These are phyloP conservation scores for Heliosperma pusillum DNA, from an alignment of 148 eudicot species.

Conservation along the genomic window DNA sequence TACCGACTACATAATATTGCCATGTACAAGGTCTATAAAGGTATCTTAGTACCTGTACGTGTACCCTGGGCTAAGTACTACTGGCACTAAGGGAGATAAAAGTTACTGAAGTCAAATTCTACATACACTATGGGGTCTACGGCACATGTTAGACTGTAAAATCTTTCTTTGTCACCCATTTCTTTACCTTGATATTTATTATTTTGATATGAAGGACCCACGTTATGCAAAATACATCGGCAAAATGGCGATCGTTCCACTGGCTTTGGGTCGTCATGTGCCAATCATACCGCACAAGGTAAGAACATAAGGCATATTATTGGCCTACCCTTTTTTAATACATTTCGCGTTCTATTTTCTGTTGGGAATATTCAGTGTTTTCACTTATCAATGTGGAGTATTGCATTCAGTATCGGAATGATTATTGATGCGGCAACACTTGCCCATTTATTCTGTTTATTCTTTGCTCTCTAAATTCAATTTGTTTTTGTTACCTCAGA, in stretches of 20 bases:
- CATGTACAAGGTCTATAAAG: neutral
- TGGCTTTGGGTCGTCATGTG: conserved; percentile 87
- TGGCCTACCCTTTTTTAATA: neutral
- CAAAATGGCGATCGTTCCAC: conserved; percentile 80
- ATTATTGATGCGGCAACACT: neutral
- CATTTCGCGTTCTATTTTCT: neutral
- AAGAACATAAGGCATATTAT: neutral
- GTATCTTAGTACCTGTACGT: neutral
- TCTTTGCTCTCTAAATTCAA: neutral
- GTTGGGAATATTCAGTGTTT: neutral
- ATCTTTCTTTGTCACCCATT: conserved; percentile 4
- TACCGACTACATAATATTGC: neutral
- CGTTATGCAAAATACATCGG: conserved; percentile 89
- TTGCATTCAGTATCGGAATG: neutral
- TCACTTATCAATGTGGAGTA: neutral
- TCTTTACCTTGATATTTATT: conserved; percentile 5
- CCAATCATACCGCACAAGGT: conserved; percentile 89
- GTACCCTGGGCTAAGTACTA: neutral
- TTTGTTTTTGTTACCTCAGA: neutral
- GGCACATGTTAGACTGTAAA: neutral
- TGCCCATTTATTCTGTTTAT: neutral
- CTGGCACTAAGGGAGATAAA: conserved; percentile 4
- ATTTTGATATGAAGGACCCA: conserved; percentile 56
- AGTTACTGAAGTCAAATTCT: neutral
- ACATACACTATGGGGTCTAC: neutral